Base-by-base conservation (phyloP, 176 grass and related monocot species). In the Aegilops bicornis region DNA sequence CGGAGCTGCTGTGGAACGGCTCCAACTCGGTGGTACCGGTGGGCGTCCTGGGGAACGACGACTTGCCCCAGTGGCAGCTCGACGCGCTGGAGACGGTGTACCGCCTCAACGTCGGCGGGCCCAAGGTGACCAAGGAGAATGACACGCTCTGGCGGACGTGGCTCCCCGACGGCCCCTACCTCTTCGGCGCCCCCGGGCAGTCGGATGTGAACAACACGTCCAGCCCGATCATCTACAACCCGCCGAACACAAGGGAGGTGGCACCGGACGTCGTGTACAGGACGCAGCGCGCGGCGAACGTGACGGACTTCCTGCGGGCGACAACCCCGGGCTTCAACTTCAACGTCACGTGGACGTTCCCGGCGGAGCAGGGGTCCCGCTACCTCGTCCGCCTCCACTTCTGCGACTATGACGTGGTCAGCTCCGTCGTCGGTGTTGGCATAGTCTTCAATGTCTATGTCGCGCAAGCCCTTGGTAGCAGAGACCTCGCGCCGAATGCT, bases 321-420 rank as follows among this genome's bases (percentile, higher is more conserved):
- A 48, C 24, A 64, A 56, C 3, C 3, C 42, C 54, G 61, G 29
- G 11, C 30, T 2, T 12, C 4, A 66, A 93, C 35, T 83, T 97
- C 73, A 97, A 97, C 36, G 0, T 92, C 11, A 97, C 88, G 6
- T 97, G 95, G 95, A 74, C 40, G 16, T 94, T 97, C 37, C 71
- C 64, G 10, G 86, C 86, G 25, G 86, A 31, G 22, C 11, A 35
- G 50, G 66, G 81, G 7, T 65, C 80, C 9, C 15, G 43, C 30
- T 97, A 92, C 88, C 86, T 97, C 58, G 63, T 87, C 45, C 79
- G 95, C 52, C 82, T 94, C 25, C 95, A 97, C 63, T 97, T 94
- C 78, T 97, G 95, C 78, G 92, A 94, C 91, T 87, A 90, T 32
- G 71, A 87, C 71, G 22, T 31, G 69, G 0, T 45, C 13, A 94